Evolutionary conservation across 2,329 filamentous ascomycete genomes (phyloP).

Genomic region (Sclerotinia borealis): DNA sequence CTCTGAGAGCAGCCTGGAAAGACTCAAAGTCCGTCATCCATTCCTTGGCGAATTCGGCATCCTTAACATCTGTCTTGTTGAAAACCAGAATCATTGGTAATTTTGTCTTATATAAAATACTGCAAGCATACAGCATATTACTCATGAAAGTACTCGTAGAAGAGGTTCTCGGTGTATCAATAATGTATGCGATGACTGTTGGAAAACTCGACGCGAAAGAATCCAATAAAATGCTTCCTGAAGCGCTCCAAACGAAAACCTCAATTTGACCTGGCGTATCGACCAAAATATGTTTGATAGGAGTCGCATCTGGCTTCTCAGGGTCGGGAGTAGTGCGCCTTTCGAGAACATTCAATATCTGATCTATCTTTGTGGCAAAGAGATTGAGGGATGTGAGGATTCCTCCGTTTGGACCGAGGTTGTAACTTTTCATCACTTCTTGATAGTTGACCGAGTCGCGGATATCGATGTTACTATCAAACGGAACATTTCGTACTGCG

Average conservation of each 20-base stretch:
- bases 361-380: conserved; percentile 96
- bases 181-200: conserved; percentile 94
- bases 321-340: conserved; percentile 69
- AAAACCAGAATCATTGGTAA: conserved; percentile 98
- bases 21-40: conserved; percentile 99
- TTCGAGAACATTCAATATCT: conserved; percentile 82
- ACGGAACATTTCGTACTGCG: conserved; percentile 86
- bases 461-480: conserved; percentile 97
- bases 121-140: conserved; percentile 99
- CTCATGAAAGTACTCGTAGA: conserved; percentile 98
- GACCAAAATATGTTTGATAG: conserved; percentile 78
- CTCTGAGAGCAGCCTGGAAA: conserved; percentile 78
- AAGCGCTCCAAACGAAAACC: conserved; percentile 97
- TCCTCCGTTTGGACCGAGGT: conserved; percentile 92
- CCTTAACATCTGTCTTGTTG: conserved; percentile 97
- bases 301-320: conserved; percentile 52
- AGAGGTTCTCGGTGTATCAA: conserved; percentile 89
- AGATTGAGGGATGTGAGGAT: conserved; percentile 94
- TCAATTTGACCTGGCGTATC: conserved; percentile 98
- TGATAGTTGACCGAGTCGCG: conserved; percentile 99
- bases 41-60: conserved; percentile 85
- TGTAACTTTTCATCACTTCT: conserved; percentile 99
- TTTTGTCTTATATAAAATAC: conserved; percentile 97
- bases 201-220: conserved; percentile 91
- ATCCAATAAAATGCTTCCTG: conserved; percentile 87